phyloP scores from a whole-genome alignment of 495 filamentous ascomycete genomes.

The Hypoxylon rickii region DNA sequence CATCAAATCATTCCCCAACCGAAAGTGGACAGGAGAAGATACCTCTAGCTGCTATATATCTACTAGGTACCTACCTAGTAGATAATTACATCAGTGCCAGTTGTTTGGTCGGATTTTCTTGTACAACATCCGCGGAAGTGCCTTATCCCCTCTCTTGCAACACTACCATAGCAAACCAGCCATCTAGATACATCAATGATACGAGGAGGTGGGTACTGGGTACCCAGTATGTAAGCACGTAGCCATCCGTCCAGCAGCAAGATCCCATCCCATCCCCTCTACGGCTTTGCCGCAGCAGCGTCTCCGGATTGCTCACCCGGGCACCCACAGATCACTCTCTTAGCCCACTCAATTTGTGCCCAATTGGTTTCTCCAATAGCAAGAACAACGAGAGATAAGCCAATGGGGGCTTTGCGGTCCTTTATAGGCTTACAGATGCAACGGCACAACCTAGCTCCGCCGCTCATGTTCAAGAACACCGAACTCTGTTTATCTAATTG shows the following conservation, averaged over 20 bases:
- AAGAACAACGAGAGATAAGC: slow-evolving; percentile 55
- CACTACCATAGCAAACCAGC: slow-evolving; percentile 4
- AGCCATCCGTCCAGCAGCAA: slow-evolving; percentile 6
- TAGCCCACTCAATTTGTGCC: slow-evolving; percentile 54
- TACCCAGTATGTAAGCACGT: not conserved
- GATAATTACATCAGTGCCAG: too few relatives aligned
- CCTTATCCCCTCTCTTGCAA: not conserved
- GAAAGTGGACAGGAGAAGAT: too few relatives aligned
- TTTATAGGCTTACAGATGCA: slow-evolving; percentile 58
- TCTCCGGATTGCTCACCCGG: slow-evolving; percentile 2
- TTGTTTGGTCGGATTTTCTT: too few relatives aligned
- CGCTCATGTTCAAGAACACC: slow-evolving; percentile 41
- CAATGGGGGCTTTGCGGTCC: slow-evolving; percentile 40
- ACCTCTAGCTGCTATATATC: too few relatives aligned
- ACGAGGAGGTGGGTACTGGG: too few relatives aligned
- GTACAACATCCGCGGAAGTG: not conserved
- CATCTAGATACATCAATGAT: slow-evolving; percentile 5
- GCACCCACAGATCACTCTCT: slow-evolving; percentile 30
- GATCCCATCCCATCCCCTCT: not conserved
- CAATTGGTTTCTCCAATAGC: slow-evolving; percentile 57
- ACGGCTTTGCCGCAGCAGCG: slow-evolving; percentile 1
- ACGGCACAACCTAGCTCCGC: slow-evolving; percentile 50
- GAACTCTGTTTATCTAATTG: slow-evolving; percentile 54
- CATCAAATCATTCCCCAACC: too few relatives aligned
- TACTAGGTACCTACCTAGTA: not conserved